These are phyloP conservation scores for Chytriomyces sp. DNA, from an alignment of 192 early-diverging fungal genomes.

Conservation along the genomic window DNA sequence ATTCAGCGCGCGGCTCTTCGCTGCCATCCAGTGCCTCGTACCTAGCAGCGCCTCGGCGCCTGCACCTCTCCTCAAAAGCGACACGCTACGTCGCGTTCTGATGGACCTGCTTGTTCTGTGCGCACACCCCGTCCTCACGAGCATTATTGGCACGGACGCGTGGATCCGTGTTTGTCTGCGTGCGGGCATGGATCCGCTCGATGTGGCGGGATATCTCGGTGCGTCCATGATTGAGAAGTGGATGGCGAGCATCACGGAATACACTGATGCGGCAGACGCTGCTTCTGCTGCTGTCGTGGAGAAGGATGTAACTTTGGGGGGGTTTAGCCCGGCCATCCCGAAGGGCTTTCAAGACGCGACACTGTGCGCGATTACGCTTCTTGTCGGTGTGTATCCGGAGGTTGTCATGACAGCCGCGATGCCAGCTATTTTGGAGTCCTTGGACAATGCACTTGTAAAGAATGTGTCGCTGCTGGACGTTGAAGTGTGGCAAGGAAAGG, in stretches of 20 bases:
- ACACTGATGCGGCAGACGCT: not conserved
- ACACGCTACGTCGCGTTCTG: slow-evolving; percentile 34
- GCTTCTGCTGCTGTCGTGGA: not conserved
- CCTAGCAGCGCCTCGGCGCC: slow-evolving; percentile 1
- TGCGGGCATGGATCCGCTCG: slow-evolving; percentile 66
- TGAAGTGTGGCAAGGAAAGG: slow-evolving; percentile 71
- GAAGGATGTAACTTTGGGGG: slow-evolving; percentile 21
- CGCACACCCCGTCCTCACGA: slow-evolving; percentile 46
- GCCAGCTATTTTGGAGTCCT: slow-evolving; percentile 45
- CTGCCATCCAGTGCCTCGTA: slow-evolving; percentile 39
- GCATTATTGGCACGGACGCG: slow-evolving; percentile 60
- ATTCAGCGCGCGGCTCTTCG: slow-evolving; percentile 33
- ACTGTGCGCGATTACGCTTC: slow-evolving; percentile 59
- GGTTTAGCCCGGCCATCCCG: slow-evolving; percentile 40
- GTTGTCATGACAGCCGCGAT: slow-evolving; percentile 51
- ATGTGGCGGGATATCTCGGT: slow-evolving; percentile 50
- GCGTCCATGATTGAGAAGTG: not conserved
- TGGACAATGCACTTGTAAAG: slow-evolving; percentile 51
- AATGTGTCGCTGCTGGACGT: slow-evolving; percentile 63
- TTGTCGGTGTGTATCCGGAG: slow-evolving; percentile 64
- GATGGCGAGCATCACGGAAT: not conserved
- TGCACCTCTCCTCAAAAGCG: slow-evolving; percentile 1
- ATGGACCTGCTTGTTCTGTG: slow-evolving; percentile 58
- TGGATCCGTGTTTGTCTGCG: slow-evolving; percentile 87
- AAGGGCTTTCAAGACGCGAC: slow-evolving; percentile 64